Evolutionary conservation across 225 moss, liverwort and hornwort genomes (phyloP).

Genomic region (Climacium dendroides): DNA sequence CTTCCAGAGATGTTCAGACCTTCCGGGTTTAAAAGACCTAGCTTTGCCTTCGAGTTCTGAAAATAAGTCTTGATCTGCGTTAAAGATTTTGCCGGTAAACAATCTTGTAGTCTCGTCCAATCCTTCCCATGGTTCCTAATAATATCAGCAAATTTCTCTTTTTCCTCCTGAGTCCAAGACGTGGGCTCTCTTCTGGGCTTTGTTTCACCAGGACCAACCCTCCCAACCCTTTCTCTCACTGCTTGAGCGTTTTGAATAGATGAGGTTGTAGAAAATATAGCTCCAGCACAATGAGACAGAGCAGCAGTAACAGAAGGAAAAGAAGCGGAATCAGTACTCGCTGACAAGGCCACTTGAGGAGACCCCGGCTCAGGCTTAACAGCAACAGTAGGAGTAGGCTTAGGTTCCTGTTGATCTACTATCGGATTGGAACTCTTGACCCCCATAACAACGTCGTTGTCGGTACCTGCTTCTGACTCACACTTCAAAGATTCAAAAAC

Average conservation of each 20-base stretch:
- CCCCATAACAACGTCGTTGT: not conserved
- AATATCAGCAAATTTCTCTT: constrained; percentile 93
- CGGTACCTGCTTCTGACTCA: not conserved
- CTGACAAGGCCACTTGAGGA: constrained; percentile 46
- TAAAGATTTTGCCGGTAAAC: constrained; percentile 82
- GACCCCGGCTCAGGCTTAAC: constrained; percentile 79
- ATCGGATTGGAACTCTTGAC: not conserved
- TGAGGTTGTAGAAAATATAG: constrained; percentile 33
- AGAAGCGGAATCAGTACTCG: constrained; percentile 43
- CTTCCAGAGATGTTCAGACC: constrained; percentile 38
- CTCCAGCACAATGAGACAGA: constrained; percentile 28
- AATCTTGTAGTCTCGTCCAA: constrained; percentile 71
- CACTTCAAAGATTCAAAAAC: not conserved
- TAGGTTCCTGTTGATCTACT: constrained; percentile 14
- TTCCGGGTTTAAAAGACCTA: constrained; percentile 67
- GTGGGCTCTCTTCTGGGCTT: constrained; percentile 94
- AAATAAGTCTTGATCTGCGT: constrained; percentile 99
- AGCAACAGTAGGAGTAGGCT: constrained; percentile 3
- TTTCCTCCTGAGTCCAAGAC: constrained; percentile 99
- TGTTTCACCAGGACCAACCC: constrained; percentile 56
- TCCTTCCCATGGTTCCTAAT: constrained; percentile 86
- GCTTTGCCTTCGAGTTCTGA: constrained; percentile 95
- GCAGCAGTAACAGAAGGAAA: constrained; percentile 22
- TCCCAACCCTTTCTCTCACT: constrained; percentile 48
- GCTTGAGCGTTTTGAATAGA: constrained; percentile 39